A percentile compares a stretch with the other conserved stretches of the same genome.
Conservation (phyloP, 2,329 filamentous ascomycete genomes). For the Canariomyces notabilis region DNA sequence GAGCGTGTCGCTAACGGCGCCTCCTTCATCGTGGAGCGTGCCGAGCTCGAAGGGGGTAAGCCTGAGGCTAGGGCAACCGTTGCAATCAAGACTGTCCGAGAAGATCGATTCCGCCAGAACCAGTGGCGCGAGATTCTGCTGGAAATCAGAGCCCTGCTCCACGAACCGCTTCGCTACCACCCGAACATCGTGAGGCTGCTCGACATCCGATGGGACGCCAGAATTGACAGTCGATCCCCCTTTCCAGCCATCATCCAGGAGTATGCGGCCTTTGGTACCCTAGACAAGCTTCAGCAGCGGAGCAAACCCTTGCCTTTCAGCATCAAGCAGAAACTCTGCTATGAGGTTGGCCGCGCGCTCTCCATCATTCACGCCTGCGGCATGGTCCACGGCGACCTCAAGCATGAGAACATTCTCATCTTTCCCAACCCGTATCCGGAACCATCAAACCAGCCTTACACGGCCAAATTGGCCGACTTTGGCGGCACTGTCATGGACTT, state of each 20-base stretch:
- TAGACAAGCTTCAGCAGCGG: slow-evolving; percentile 11
- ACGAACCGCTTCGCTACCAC: slow-evolving; percentile 18
- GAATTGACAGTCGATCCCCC: slow-evolving; percentile 11
- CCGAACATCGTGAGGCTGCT: slow-evolving; percentile 16
- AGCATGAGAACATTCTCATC: slow-evolving; percentile 13
- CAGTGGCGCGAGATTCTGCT: slow-evolving; percentile 15
- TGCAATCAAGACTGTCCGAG: slow-evolving; percentile 16
- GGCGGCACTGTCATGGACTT: slow-evolving; percentile 19
- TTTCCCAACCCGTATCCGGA: slow-evolving; percentile 12
- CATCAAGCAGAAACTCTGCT: slow-evolving; percentile 20
- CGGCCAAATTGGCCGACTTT: slow-evolving; percentile 18
- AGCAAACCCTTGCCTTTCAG: slow-evolving; percentile 10
- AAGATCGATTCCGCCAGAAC: not conserved
- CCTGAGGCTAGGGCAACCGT: slow-evolving; percentile 1
- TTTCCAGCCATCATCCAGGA: slow-evolving; percentile 15
- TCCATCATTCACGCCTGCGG: slow-evolving; percentile 16
- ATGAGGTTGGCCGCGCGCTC: slow-evolving; percentile 14
- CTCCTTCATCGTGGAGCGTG: slow-evolving; percentile 16
- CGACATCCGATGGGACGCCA: slow-evolving; percentile 15
- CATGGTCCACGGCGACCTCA: slow-evolving; percentile 14
- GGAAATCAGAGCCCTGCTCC: slow-evolving; percentile 16
- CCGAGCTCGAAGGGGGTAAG: not conserved
- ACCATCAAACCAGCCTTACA: slow-evolving; percentile 14
- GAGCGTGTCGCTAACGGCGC: slow-evolving; percentile 11
- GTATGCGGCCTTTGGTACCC: slow-evolving; percentile 13